These are phyloP conservation scores for Malus hybrid DNA, from an alignment of 331 rosid species.

Conservation along the genomic window DNA sequence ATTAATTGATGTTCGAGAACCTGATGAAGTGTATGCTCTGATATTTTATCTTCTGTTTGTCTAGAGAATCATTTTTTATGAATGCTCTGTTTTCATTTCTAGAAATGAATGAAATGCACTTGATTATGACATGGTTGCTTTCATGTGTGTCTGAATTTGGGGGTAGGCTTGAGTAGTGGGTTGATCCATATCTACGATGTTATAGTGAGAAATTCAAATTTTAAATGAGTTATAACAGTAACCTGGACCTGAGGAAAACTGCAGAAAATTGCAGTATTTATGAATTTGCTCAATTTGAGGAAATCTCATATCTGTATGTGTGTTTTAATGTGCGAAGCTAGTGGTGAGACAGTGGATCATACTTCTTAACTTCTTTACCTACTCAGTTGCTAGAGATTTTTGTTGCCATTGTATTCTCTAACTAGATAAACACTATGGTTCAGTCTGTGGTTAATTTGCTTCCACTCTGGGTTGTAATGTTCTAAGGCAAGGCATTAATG, in stretches of 20 bases:
- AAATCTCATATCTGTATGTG: not conserved
- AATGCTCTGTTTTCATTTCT: not conserved
- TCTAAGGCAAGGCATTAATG: not conserved
- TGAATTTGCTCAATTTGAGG: not conserved
- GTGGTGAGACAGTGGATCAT: not conserved
- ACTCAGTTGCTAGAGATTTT: not conserved
- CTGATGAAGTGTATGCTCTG: constrained; percentile 84
- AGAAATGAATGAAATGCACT: not conserved
- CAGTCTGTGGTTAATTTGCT: not conserved
- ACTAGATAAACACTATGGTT: not conserved
- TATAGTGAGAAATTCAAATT: not conserved
- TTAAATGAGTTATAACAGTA: too few species aligned
- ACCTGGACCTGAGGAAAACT: not conserved
- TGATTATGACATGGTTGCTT: not conserved
- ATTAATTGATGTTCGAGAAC: constrained; percentile 84
- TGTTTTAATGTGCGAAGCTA: not conserved
- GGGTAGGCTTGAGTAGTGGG: not conserved
- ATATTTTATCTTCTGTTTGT: constrained; percentile 1
- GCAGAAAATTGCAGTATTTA: not conserved
- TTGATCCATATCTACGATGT: not conserved
- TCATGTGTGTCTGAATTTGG: not conserved
- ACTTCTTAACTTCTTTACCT: not conserved
- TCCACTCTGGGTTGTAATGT: not conserved
- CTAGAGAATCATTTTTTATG: not conserved
- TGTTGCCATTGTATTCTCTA: not conserved